Evolutionary conservation across 441 rosid genomes (phyloP), one percentile per base, ranked within the genome.

Genomic region (Geranium incanum): DNA sequence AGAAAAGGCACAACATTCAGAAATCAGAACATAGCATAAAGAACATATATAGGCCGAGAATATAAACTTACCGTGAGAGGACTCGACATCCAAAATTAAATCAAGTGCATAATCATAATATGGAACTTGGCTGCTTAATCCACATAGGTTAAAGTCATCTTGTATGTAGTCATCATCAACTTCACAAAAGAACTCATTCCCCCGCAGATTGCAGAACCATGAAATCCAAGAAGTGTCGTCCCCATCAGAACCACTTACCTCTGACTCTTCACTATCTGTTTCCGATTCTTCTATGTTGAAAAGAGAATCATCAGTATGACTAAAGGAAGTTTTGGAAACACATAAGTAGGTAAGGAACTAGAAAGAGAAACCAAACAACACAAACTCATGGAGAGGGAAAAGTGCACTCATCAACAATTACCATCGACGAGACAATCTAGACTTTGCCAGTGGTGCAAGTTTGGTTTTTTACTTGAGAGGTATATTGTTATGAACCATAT

Each of bases 151-250:
- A 71, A 88, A 88, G 77, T 88, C 94, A 75, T 88, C 94, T 73
- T 88, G 93, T 43, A 88, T 85, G 76, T 88, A 88, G 76, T 88
- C 93, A 79, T 88, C 93, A 70, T 88, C 93, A 74, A 88, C 93
- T 81, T 86, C 93, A 66, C 93, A 88, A 74, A 88, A 88, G 83
- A 88, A 88, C 74, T 88, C 93, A 73, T 88, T 88, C 38, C 94
- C 91, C 70, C 91, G 89, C 36, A 88, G 78, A 69, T 87, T 88
- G 79, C 91, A 88, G 67, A 87, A 88, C 94, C 91, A 88, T 0
- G 87, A 87, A 52, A 87, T 85, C 94, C 91, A 88, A 9, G 91
- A 88, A 0, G 91, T 81, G 68, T 87, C 94, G 70, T 88, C 94
- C 68, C 86, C 93, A 8, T 88, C 93, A 68, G 93, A 88, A 45